Base-by-base conservation (phyloP, 1,284 basidiomycete genomes). In the Meira miltonrushii region DNA sequence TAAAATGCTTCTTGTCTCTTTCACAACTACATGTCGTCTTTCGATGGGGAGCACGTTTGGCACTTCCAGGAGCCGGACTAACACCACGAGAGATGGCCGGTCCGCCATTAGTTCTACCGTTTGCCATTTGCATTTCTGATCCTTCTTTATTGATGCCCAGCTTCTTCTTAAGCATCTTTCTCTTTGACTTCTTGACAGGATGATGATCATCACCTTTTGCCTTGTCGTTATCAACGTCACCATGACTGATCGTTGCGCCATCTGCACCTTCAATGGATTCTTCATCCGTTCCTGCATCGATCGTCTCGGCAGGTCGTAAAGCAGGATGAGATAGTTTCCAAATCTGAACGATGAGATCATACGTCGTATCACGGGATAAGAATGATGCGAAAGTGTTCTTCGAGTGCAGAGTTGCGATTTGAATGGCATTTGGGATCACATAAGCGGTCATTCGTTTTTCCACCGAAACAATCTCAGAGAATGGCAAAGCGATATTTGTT, bases 371-470 rank as follows among this genome's bases (percentile, higher is more conserved):
- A 17, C 95, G 86, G 0, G 92, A 89, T 65, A 98, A 87, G 82
- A 99, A 93, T 5, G 92, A 95, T 0, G 93, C 90, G 74, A 97
- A 97, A 0, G 87, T 90, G 80, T 97, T 92, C 82, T 82, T 81
- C 41, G 80, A 79, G 62, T 87, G 86, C 28, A 85, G 83, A 0
- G 94, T 96, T 12, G 87, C 85, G 57, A 98, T 84, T 70, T 89
- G 88, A 68, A 99, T 94, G 9, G 92, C 94, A 77, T 98, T 99
- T 12, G 95, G 94, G 64, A 98, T 99, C 60, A 99, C 91, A 67
- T 95, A 89, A 1, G 94, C 94, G 0, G 95, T 98, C 91, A 94
- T 98, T 71, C 88, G 90, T 83, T 97, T 97, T 78, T 98, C 94
- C 48, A 99, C 86, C 12, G 86, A 82, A 39, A 85, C 87, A 59